Evolutionary conservation across 2,329 filamentous ascomycete genomes (phyloP).

Genomic region (Alternaria infectoria): DNA sequence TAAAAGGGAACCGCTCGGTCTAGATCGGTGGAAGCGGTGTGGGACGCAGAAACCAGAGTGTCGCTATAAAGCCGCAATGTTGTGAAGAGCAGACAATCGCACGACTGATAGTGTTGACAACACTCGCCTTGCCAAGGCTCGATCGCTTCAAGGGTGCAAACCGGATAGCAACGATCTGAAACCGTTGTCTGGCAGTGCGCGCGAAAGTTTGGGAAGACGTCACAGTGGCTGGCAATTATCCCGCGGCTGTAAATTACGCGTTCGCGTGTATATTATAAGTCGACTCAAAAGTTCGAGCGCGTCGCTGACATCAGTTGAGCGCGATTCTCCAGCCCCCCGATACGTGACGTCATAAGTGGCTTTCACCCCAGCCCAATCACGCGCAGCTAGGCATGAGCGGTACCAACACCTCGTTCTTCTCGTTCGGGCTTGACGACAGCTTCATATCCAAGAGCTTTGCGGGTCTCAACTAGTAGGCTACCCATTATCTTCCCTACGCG

Average conservation of each 20-base stretch:
- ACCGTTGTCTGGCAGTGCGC: background rate
- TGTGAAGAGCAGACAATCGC: constrained; percentile 7
- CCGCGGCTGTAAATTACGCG: background rate
- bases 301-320: background rate
- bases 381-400: constrained; percentile 31
- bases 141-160: constrained; percentile 39
- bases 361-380: constrained; percentile 41
- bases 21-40: constrained; percentile 6
- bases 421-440: constrained; percentile 42
- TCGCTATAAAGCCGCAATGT: constrained; percentile 4
- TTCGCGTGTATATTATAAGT: background rate
- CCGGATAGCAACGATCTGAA: constrained; percentile 29
- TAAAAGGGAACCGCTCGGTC: constrained; percentile 7
- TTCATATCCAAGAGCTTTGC: constrained; percentile 41
- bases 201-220: background rate
- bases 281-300: background rate
- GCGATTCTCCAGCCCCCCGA: background rate
- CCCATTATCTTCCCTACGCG: no score
- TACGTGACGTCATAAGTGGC: constrained; percentile 37
- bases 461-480: constrained; percentile 40
- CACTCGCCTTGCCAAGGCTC: constrained; percentile 31
- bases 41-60: background rate
- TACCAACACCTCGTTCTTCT: constrained; percentile 39
- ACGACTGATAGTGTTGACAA: constrained; percentile 9
- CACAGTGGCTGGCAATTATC: background rate